Evolutionary conservation across 495 filamentous ascomycete species (phyloP).

Genomic region (Niebla homalea): DNA sequence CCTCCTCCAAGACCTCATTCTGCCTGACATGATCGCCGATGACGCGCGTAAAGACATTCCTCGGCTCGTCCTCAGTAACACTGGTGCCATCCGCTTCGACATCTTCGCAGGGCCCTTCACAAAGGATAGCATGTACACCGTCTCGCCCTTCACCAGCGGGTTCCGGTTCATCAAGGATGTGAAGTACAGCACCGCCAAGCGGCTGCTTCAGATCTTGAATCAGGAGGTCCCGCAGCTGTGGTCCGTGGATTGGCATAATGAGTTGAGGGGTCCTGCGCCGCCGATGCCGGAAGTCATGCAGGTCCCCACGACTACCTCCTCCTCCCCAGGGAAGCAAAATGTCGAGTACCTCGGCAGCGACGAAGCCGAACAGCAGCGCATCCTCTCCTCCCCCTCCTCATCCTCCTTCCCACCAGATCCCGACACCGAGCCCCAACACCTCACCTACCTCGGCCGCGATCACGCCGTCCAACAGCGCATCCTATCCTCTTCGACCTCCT

Average conservation of each 20-base stretch:
- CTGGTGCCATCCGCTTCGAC: conserved; percentile 85
- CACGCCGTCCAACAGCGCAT: neutral
- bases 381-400: conserved; percentile 18
- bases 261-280: neutral
- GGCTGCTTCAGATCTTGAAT: conserved; percentile 63
- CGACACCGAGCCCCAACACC: neutral
- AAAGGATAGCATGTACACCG: conserved; percentile 64
- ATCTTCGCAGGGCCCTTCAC: conserved; percentile 89
- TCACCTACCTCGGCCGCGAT: neutral
- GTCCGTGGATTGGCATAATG: conserved; percentile 10
- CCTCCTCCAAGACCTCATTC: conserved; percentile 61
- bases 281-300: neutral
- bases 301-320: too few relatives aligned
- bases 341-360: neutral
- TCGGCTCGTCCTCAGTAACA: conserved; percentile 67
- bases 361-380: neutral
- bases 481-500: neutral
- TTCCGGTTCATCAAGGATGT: conserved; percentile 72
- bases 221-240: conserved; percentile 46
- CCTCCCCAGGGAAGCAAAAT: neutral
- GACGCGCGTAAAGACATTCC: conserved; percentile 35
- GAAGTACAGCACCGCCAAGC: conserved; percentile 55
- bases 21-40: conserved; percentile 48
- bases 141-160: conserved; percentile 77
- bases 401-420: conserved; percentile 3